These are phyloP conservation scores for Cyanidiococcus yangmingshanensis DNA, from an alignment of 23 red algal genomes.

Conservation along the genomic window DNA sequence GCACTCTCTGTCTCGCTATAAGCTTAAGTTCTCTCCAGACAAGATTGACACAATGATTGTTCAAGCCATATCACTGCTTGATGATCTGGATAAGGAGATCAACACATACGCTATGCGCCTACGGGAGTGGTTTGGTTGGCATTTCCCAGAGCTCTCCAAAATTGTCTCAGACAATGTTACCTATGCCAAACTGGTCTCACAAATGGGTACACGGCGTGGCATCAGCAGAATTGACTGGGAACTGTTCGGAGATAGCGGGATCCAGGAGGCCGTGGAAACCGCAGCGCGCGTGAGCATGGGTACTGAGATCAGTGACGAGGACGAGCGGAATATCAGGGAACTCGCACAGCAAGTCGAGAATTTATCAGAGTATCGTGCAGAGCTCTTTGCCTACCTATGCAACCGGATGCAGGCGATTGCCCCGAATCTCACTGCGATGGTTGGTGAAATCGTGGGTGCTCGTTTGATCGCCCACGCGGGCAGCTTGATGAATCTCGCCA, in stretches of 20 bases:
- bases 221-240: slow-evolving; percentile 47
- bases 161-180: slow-evolving; percentile 78
- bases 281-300: slow-evolving; percentile 78
- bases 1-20: slow-evolving; percentile 77
- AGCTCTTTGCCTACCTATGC: slow-evolving; percentile 81
- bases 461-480: slow-evolving; percentile 94
- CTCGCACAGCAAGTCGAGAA: slow-evolving; percentile 61
- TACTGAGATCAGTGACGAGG: slow-evolving; percentile 80
- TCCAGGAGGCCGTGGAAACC: slow-evolving; percentile 43
- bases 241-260: slow-evolving; percentile 30
- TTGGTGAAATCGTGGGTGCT: slow-evolving; percentile 87
- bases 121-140: slow-evolving; percentile 97
- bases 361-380: slow-evolving; percentile 68
- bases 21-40: slow-evolving; percentile 91
- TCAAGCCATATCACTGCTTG: slow-evolving; percentile 76
- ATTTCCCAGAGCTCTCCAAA: slow-evolving; percentile 93
- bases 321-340: slow-evolving; percentile 54
- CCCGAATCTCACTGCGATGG: slow-evolving; percentile 89
- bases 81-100: slow-evolving; percentile 98
- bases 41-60: slow-evolving; percentile 92
- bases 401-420: slow-evolving; percentile 89
- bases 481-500: slow-evolving; percentile 66
- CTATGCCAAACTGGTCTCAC: slow-evolving; percentile 60
- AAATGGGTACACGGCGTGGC: slow-evolving; percentile 44
- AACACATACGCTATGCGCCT: slow-evolving; percentile 96